Conservation (phyloP, 805 yeast species). For the Pichia thaimueangensis region DNA sequence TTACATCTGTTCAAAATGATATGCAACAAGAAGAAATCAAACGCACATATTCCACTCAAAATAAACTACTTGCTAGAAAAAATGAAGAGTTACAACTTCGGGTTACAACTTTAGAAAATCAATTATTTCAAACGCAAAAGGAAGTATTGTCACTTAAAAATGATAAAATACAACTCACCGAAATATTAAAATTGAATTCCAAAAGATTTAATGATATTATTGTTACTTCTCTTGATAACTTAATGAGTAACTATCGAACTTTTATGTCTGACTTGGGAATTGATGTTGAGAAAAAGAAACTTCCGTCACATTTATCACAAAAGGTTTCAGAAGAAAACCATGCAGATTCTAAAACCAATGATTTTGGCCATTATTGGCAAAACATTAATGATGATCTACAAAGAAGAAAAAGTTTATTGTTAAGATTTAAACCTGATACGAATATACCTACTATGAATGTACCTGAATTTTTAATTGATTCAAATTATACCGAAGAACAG, state of each 20-base stretch:
- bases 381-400: constrained; percentile 19
- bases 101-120: constrained; percentile 47
- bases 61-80: constrained; percentile 52
- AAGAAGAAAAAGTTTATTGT: constrained; percentile 40
- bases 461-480: not conserved
- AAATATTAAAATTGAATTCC: constrained; percentile 9
- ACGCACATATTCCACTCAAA: constrained; percentile 37
- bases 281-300: constrained; percentile 5
- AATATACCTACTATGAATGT: not conserved
- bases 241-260: constrained; percentile 14
- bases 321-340: not conserved
- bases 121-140: constrained; percentile 26
- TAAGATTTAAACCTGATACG: constrained; percentile 11
- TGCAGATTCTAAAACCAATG: not conserved
- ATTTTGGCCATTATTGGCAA: constrained; percentile 9
- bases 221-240: constrained; percentile 8
- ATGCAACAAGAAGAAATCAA: constrained; percentile 15
- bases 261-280: constrained; percentile 11
- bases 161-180: constrained; percentile 17
- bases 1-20: constrained; percentile 9
- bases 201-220: constrained; percentile 12
- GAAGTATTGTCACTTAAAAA: constrained; percentile 26
- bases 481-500: too few relatives aligned
- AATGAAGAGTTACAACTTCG: constrained; percentile 47
- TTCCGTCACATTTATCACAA: not conserved